Evolutionary conservation across 106 monocot genomes (phyloP).

Genomic region (Dendrobium catenatum): DNA sequence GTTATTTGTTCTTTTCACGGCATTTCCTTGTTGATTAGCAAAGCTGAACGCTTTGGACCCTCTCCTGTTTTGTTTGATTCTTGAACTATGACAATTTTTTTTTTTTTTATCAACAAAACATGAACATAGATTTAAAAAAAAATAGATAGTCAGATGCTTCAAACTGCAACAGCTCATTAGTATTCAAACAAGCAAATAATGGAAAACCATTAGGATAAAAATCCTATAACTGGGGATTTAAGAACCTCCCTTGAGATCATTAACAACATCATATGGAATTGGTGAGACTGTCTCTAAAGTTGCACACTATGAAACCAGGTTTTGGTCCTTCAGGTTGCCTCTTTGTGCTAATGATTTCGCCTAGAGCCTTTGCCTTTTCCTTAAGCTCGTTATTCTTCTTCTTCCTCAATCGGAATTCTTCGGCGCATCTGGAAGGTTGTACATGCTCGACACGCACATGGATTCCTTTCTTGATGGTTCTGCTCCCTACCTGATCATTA

Average conservation of each 20-base stretch:
- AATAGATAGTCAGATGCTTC: not conserved
- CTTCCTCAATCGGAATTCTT: constrained; percentile 48
- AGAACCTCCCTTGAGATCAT: constrained; percentile 75
- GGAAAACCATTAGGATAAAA: no score
- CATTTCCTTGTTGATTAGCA: no score
- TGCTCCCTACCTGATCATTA: constrained; percentile 41
- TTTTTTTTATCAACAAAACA: not conserved
- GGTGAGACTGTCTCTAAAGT: constrained; percentile 59
- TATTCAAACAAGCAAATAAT: no score
- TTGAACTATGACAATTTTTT: no score
- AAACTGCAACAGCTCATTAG: no score
- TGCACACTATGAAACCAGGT: constrained; percentile 71
- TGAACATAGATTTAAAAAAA: not conserved
- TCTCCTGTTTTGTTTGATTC: no score
- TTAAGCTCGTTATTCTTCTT: constrained; percentile 53
- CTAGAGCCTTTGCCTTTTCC: constrained; percentile 51
- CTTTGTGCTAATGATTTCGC: constrained; percentile 59
- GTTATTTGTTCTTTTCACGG: no score
- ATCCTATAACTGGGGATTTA: not conserved
- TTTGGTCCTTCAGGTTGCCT: constrained; percentile 59
- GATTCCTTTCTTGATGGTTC: constrained; percentile 62
- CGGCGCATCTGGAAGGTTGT: constrained; percentile 49
- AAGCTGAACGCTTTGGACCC: no score
- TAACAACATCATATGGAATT: constrained; percentile 75
- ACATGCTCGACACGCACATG: constrained; percentile 64